Conservation (phyloP, 257 asterid genomes). For the Dorcoceras hygrometricum region DNA sequence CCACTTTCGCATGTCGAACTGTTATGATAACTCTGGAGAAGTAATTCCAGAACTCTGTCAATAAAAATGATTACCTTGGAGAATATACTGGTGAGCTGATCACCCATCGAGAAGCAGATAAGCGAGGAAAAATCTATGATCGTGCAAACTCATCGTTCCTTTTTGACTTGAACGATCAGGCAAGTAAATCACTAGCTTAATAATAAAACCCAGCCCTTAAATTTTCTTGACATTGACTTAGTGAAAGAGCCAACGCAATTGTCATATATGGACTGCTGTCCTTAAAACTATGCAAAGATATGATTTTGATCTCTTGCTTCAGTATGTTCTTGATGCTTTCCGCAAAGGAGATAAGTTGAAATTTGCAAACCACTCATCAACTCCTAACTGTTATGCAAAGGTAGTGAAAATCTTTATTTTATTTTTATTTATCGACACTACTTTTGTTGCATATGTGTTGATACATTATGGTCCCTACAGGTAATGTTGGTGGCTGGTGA, state of each 20-base stretch:
- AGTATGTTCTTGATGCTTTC: constrained; percentile 94
- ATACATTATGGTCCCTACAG: constrained; percentile 32
- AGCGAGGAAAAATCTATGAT: constrained; percentile 93
- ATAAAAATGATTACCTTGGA: constrained; percentile 91
- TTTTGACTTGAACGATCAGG: constrained; percentile 93
- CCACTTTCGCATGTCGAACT: constrained; percentile 2
- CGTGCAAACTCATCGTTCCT: constrained; percentile 93
- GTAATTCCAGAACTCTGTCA: constrained; percentile 62
- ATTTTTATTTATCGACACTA: constrained; percentile 5
- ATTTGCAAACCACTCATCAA: constrained; percentile 92
- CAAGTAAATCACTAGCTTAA: constrained; percentile 29
- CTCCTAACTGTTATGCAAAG: constrained; percentile 93
- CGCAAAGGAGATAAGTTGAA: constrained; percentile 96
- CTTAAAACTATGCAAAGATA: background rate
- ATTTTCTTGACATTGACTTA: background rate
- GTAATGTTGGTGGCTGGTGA: constrained; percentile 94
- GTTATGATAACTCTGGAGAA: constrained; percentile 13
- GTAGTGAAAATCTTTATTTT: constrained; percentile 33
- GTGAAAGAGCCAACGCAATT: background rate
- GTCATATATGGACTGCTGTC: background rate
- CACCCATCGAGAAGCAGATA: constrained; percentile 95
- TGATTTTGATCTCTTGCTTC: constrained; percentile 25
- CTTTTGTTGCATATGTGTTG: constrained; percentile 8
- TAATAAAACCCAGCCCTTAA: background rate
- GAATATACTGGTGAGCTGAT: constrained; percentile 95